phyloP scores from a whole-genome alignment of 495 filamentous ascomycete species.

The Usnea hakonensis region DNA sequence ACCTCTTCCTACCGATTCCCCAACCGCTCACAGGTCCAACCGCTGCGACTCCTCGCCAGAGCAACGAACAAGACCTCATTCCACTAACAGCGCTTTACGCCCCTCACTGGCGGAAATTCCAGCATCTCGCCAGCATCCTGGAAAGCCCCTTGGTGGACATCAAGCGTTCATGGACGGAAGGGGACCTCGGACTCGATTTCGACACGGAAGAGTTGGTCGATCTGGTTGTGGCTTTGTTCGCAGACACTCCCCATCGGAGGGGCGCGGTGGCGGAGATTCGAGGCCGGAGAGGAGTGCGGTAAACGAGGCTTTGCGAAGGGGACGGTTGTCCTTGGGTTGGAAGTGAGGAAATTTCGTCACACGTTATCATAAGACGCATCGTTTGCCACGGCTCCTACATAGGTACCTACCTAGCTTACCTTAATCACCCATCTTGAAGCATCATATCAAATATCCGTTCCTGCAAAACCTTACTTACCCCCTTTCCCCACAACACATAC shows the following conservation, averaged over 20 bases:
- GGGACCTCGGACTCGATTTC: conserved; percentile 77
- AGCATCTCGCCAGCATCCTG: conserved; percentile 80
- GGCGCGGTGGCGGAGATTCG: conserved; percentile 74
- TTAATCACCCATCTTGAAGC: too few relatives aligned
- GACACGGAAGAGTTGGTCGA: conserved; percentile 78
- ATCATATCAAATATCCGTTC: too few relatives aligned
- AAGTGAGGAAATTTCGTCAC: too few relatives aligned
- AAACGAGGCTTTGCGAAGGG: not conserved
- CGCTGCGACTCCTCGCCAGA: conserved; percentile 19
- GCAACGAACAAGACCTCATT: conserved; percentile 34
- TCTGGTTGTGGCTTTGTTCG: conserved; percentile 81
- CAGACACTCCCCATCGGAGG: conserved; percentile 71
- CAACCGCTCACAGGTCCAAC: conserved; percentile 17
- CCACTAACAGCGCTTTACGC: conserved; percentile 74
- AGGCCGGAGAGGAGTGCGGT: conserved; percentile 10
- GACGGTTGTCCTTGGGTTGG: too few relatives aligned
- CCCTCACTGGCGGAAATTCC: conserved; percentile 77
- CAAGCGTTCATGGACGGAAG: conserved; percentile 78
- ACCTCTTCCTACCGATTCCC: conserved; percentile 60
- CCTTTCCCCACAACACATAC: too few relatives aligned
- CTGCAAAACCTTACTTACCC: too few relatives aligned
- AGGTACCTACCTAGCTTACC: too few relatives aligned
- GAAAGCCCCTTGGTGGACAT: conserved; percentile 88
- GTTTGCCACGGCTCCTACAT: too few relatives aligned
- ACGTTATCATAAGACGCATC: too few relatives aligned